Evolutionary conservation across 306 rosid species (phyloP).

Genomic region (Medicago ruthenica): DNA sequence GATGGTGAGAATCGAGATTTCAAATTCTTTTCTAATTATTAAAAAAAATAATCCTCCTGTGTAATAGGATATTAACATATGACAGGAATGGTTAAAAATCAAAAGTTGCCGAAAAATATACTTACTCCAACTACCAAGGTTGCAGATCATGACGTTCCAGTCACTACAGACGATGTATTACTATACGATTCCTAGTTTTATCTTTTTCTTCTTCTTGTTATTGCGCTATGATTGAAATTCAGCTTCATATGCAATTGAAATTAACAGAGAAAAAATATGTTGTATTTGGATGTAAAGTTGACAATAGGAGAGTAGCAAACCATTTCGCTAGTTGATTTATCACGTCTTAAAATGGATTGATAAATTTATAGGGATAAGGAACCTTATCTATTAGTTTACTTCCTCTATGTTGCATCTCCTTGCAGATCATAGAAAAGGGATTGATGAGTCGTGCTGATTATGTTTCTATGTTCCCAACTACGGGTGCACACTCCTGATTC

Average conservation of each 20-base stretch:
- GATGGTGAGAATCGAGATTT: no score
- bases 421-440: constrained; percentile 73
- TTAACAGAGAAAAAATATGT: constrained; percentile 16
- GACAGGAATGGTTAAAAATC: no score
- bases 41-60: no score
- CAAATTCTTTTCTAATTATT: no score
- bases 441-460: constrained; percentile 83
- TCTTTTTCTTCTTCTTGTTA: no score
- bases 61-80: no score
- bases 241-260: constrained; percentile 1
- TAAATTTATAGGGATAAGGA: no score
- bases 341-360: constrained; percentile 13
- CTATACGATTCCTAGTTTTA: no score
- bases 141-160: no score
- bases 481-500: constrained; percentile 99
- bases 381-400: constrained; percentile 9
- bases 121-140: no score
- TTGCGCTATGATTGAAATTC: constrained; percentile 19
- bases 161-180: no score
- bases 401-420: constrained; percentile 40
- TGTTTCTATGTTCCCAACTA: constrained; percentile 39
- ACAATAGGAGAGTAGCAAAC: neutral
- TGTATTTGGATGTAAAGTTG: neutral
- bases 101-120: no score
- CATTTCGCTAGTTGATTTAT: neutral